Evolutionary conservation across 2,329 filamentous ascomycete genomes (phyloP), one percentile per base, ranked within the genome.

Genomic region (Grosmannia huntii): DNA sequence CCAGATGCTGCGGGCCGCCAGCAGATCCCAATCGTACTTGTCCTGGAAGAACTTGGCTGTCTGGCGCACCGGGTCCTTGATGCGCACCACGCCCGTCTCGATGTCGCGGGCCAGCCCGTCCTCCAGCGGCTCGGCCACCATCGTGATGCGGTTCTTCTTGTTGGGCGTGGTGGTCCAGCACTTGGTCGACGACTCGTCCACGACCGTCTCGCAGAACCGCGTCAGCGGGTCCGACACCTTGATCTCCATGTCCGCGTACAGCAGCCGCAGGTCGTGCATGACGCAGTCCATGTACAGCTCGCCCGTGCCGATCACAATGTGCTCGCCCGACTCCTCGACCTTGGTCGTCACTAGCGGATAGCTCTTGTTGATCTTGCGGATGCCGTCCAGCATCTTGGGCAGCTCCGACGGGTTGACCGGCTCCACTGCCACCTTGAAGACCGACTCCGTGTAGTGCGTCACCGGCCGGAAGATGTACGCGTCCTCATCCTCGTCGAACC

Each of bases 281-380:
- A 99, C 92, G 67, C 94, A 99, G 70, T 99, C 94, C 91, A 99
- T 97, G 75, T 99, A 99, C n/a, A 99, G 78, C 71, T 99, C 94
- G 60, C 94, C 94, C 0, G 94, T 99, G 27, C 94, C 94, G 5
- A 99, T 81, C 53, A 99, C 80, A 63, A 99, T 86, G 68, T 99
- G 94, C 72, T 99, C 94, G 55, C 94, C 94, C 1, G 90, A 96
- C 72, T 99, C 94, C 70, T 99, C 94, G 4, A 99, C 94, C 71
- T 97, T 97, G 5, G 94, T 99, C 14, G 88, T 89, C 65, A 97
- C 89, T 28, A 99, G 80, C 33, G 94, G 94, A 66, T 97, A 99
- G 66, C 89, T 95, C 72, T 99, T 99, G 77, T 96, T 96, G 72
- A 99, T 87, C 69, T 96, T 96, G 55, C 94, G 85, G 54, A 99